Evolutionary conservation across 176 grass and related monocot species (phyloP), one percentile per base, ranked within the genome.

Genomic region (Carex parvula): DNA sequence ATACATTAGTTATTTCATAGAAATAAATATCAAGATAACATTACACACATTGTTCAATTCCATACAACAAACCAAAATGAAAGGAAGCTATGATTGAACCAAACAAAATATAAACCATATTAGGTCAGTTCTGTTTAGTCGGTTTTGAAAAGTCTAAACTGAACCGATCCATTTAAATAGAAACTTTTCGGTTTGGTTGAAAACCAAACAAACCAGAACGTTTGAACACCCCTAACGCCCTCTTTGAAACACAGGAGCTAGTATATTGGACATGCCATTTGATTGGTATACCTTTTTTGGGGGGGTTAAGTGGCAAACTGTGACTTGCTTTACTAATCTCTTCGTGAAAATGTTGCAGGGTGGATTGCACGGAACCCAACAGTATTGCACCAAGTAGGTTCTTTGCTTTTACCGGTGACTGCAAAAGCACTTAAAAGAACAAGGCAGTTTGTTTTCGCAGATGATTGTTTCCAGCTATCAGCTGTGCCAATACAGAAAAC

Each of bases 291-390:
- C 14, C 58, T 26, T 44, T 82, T 63, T 24, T 17, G 0, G n/a
- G 54, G 54, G 26, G n/a, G n/a, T 60, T 18, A n/a, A 60, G 33
- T 81, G 79, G 22, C 13, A 50, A 79, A 14, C 7, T 14, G 8
- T 54, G 14, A 56, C 73, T 53, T 79, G 5, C 73, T 65, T 71
- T 70, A 55, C 41, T 84, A 53, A 70, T 84, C 39, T 57, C 9
- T 16, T 56, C 0, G 18, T 54, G 32, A 58, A 84, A 70, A 37
- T 84, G 64, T 69, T 72, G 82, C 75, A 98, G 96, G 96, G 69
- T 99, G 93, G 91, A 84, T 95, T 95, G 91, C 91, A 65, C 91
- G 83, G 48, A 91, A 93, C 89, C 96, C 96, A 83, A 52, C 71
- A 87, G 80, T 95, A 81, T 80, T 99, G 78, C 85, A 89, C 56